Base-by-base conservation (phyloP, 2,329 filamentous ascomycete genomes). In the Cryoendolithus antarcticus region DNA sequence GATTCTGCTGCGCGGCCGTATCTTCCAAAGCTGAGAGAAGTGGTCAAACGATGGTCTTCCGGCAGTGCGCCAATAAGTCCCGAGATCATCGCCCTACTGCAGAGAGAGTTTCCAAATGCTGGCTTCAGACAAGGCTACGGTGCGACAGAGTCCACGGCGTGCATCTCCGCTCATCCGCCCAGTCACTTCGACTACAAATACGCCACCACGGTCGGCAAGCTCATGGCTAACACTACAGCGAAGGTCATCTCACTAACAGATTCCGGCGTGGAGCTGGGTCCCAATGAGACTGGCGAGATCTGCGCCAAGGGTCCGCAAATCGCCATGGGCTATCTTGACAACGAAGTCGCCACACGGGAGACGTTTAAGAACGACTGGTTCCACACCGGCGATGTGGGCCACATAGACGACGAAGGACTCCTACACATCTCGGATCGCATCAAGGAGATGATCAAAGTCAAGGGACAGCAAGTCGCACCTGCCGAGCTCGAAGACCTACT, bases 371-470 rank as follows among this genome's bases (percentile, higher is more conserved):
- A 70, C 1, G 69, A 70, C 1, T 75, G 64, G 53, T 51, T 75
- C 35, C 71, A 76, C 42, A 81, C 77, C 0, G 77, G 65, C 0
- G 72, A 77, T 39, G 65, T 71, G 32, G 77, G 74, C 2, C 54
- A 60, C 5, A 67, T 80, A 9, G 71, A 76, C 38, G 51, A 56
- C 0, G 66, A 76, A 42, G 74, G 72, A 0, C 63, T 75, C 45
- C 61, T 80, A 7, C 66, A 68, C 21, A 75, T 77, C 40, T 64
- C 66, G 1, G 75, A 80, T 49, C 66, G 75, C 0, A 73, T 80
- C 53, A 82, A 81, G 59, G 74, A 78, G 53, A 69, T 78, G 63
- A 74, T 78, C 57, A 78, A 79, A 49, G 74, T 79, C 9, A 79
- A 78, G 46, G 75, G 75, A 0, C 70, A 75, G 19, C 69, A 65